phyloP scores from a whole-genome alignment of 1,284 basidiomycete genomes.

The Boletus sp. region DNA sequence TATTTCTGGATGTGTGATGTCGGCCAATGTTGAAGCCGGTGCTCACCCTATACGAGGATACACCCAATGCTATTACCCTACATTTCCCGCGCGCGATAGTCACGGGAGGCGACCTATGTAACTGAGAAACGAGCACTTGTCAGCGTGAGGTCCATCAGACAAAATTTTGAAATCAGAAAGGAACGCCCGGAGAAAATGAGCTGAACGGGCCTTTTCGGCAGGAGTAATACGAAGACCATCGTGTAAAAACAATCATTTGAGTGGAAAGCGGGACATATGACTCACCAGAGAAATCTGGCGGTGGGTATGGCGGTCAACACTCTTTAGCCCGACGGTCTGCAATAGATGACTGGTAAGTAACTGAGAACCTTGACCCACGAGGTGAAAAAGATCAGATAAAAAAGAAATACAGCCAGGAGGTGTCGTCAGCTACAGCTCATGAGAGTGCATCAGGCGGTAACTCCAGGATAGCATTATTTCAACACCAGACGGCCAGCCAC shows the following conservation, averaged over 20 bases:
- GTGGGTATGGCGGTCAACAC: not conserved
- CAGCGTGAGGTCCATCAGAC: conserved; percentile 10
- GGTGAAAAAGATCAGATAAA: conserved; percentile 15
- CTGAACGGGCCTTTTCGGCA: conserved; percentile 87
- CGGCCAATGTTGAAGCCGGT: not conserved
- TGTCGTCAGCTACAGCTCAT: conserved; percentile 53
- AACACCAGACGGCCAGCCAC: conserved; percentile 12
- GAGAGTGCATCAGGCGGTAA: conserved; percentile 70
- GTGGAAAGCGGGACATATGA: not conserved
- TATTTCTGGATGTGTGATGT: not conserved
- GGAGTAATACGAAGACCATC: conserved; percentile 76
- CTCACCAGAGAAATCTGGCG: conserved; percentile 2
- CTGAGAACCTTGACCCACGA: not conserved
- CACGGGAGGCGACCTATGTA: not conserved
- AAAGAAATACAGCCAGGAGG: conserved; percentile 65
- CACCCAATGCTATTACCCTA: no score
- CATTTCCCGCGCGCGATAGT: no score
- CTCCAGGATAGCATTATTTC: conserved; percentile 56
- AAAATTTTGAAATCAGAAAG: conserved; percentile 47
- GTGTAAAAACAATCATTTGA: conserved; percentile 60
- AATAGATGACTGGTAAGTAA: conserved; percentile 3
- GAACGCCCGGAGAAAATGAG: conserved; percentile 72
- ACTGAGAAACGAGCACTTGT: not conserved
- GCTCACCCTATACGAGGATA: not conserved
- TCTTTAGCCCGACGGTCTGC: not conserved